Base-by-base conservation (phyloP, 164 flowering plant species). In the Nelumbo lutea region DNA sequence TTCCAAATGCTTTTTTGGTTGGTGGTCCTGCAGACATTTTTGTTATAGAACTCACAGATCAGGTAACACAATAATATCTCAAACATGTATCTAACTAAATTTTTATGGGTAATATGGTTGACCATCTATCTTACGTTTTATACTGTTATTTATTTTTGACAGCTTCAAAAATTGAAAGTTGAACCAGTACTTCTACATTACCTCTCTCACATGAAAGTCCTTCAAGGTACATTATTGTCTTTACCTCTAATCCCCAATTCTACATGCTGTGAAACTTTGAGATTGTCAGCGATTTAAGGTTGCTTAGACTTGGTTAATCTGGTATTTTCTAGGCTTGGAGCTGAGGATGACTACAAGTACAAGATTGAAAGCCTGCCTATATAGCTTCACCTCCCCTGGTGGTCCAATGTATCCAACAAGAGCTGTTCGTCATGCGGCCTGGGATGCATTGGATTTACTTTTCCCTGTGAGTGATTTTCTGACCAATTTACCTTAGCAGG, bases 321-420 rank as follows among this genome's bases (percentile, higher is more conserved):
- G 40, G 15, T 55, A 46, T 48, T 73, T 44, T 68, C 58, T 81
- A 96, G 99, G 95, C n/a, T 68, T 92, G 78, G 97, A 92, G 79
- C 82, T 96, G 68, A 82, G 99, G 73, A 86, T 96, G 99, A 79
- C 92, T 0, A 90, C 98, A 39, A 96, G 97, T 77, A 90, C 98
- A 58, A 81, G 96, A 78, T 75, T 96, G 64, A 96, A 93, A 66
- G 80, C 98, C 15, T 92, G 99, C 83, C 82, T 96, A 73, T 96
- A 96, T 72, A 96, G 99, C 79, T 93, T 89, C 78, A 92, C 99
- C 41, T 92, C 97, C 61, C 99, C 99, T 42, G 99, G 99, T 68
- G 99, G 96, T 69, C 99, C 98, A 45, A 90, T 89, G 98, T 93
- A 90, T 76, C 97, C 99, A 59, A 90, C 99, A 45, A 83, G 99